Percentiles rank a stretch among this genome's conserved stretches.
These are phyloP conservation scores for Flaveria trinervia DNA, from an alignment of 129 eudicot species.

Conservation along the genomic window DNA sequence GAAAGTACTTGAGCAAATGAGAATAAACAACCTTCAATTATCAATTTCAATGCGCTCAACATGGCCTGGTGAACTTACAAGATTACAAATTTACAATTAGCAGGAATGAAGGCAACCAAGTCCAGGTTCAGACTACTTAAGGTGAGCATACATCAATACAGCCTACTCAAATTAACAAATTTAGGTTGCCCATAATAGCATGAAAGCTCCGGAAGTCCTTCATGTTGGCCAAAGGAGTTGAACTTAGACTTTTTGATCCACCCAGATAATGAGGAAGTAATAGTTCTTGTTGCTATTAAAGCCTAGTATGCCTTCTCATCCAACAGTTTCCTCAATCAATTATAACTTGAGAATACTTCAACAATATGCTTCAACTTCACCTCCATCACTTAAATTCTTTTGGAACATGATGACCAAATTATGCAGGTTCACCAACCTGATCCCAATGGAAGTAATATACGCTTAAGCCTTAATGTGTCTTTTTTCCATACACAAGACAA, in stretches of 20 bases:
- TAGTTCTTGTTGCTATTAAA: neutral
- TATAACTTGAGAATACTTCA: neutral
- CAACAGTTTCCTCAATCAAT: neutral
- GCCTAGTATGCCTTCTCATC: neutral
- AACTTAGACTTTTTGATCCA: neutral
- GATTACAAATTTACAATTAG: neutral
- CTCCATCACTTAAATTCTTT: neutral
- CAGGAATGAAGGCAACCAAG: neutral
- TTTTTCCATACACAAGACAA: neutral
- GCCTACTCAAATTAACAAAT: neutral
- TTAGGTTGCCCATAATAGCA: neutral
- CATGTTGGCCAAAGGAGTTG: neutral
- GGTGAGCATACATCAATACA: neutral
- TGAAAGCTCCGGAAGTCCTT: neutral
- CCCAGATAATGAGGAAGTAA: neutral
- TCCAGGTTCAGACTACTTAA: neutral
- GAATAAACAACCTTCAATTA: too few relatives aligned
- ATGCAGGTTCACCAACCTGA: neutral
- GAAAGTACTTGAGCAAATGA: too few relatives aligned
- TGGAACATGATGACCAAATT: neutral
- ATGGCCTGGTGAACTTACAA: neutral
- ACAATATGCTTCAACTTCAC: slow-evolving; percentile 6
- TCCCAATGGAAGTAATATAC: neutral
- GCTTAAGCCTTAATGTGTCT: neutral
- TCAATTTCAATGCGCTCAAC: neutral